Evolutionary conservation across 2,329 filamentous ascomycete genomes (phyloP).

Genomic region (Stenocarpella maydis): DNA sequence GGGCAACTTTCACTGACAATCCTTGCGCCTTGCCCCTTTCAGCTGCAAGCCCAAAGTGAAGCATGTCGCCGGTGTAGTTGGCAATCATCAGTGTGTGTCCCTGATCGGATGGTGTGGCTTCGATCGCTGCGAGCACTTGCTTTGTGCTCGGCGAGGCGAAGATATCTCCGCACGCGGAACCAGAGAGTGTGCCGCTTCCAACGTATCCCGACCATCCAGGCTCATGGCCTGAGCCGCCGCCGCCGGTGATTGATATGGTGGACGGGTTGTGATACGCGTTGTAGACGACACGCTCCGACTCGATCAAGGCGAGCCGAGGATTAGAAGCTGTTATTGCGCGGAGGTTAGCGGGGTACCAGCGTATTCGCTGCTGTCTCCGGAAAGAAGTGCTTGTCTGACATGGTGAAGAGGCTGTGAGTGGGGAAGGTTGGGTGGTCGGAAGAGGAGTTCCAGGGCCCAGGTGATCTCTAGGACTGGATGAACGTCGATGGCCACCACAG

Average conservation of each 20-base stretch:
- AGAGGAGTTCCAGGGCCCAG: no score
- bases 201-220: conserved; percentile 51
- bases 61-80: conserved; percentile 77
- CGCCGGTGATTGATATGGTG: conserved; percentile 60
- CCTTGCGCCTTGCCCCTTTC: conserved; percentile 73
- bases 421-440: background rate
- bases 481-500: no score
- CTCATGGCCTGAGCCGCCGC: conserved; percentile 66
- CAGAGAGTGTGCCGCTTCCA: conserved; percentile 72
- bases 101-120: conserved; percentile 67
- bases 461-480: background rate
- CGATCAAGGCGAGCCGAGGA: conserved; percentile 18
- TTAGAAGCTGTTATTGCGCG: conserved; percentile 37
- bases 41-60: conserved; percentile 79
- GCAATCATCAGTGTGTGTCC: conserved; percentile 77
- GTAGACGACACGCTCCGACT: conserved; percentile 47
- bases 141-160: conserved; percentile 79
- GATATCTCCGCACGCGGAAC: conserved; percentile 76
- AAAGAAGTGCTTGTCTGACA: conserved; percentile 65
- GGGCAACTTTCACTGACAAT: conserved; percentile 69
- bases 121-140: conserved; percentile 72
- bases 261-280: conserved; percentile 53
- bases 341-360: conserved; percentile 57
- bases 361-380: conserved; percentile 53
- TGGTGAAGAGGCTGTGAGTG: conserved; percentile 39